Base-by-base conservation (phyloP, 1,284 basidiomycete species). In the Ganoderma sinense region DNA sequence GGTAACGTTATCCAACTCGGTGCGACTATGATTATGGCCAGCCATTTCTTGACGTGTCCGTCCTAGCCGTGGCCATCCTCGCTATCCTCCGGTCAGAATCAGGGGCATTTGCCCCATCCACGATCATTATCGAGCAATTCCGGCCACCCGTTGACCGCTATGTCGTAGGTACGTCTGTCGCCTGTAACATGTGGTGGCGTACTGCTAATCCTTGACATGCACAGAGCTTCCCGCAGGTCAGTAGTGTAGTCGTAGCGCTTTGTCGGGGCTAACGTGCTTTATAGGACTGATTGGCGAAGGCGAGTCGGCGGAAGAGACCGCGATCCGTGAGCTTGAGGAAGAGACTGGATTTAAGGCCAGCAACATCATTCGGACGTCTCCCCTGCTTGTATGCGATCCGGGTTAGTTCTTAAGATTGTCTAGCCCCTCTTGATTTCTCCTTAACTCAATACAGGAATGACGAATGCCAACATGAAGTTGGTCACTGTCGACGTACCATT, bases 61-160 rank as follows among this genome's bases (percentile, higher is more conserved):
- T 66, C 5, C 8, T 67, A 93, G 96, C 91, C 67, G 95, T 97
- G 13, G 92, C 95, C 16, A 91, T 98, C 66, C 83, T 97, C 23
- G 89, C 95, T 5, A 82, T 97, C 23, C 84, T 98, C 58, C 88
- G 88, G 31, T 94, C 92, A 56, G 90, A 90, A 79, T 88, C 87
- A 18, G 85, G 87, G 72, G 86, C 87, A 23, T 95, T 90, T 81
- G 90, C 83, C 40, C 79, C 82, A 0, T 94, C 91, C 0, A 96
- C 94, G 1, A 88, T 97, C 67, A 86, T 98, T 70, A 90, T 97
- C 73, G 95, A 97, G 79, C 96, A 97, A 80, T 97, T 91, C 80
- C 89, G 95, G 39, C 94, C 95, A 0, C 94, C 95, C 0, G 86
- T 94, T 41, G 91, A 88, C 73, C 90, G 89, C 69, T 87, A 87